Evolutionary conservation across 2,329 filamentous ascomycete species (phyloP), one percentile per base, ranked within the genome.

Genomic region (Aspergillus novofumigatus): DNA sequence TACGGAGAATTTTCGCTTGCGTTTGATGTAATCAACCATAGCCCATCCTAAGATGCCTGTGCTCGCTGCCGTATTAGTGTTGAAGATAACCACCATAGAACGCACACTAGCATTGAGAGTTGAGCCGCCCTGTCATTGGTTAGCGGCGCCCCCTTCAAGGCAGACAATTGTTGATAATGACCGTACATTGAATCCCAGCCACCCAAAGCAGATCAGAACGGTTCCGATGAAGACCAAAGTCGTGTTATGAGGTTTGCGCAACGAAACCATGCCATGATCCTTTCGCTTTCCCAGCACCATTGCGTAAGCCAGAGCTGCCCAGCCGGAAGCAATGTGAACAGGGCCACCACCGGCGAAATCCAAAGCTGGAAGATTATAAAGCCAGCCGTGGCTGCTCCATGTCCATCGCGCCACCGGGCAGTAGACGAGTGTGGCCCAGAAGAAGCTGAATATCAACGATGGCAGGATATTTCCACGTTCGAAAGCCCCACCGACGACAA

Each of bases 321-420:
- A 86, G 38, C 88, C 88, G 1, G 86, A 89, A 21, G 86, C 83
- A 67, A 91, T 88, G 74, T 91, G 88, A 21, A 91, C 88, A 41
- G 88, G 88, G 11, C 87, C 88, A 49, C 87, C 88, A 48, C 88
- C 89, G 35, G 89, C 88, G 65, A 90, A 91, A 72, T 91, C 88
- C 64, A 90, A 83, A 26, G 86, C 83, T 50, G 86, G 86, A 45
- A 91, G 81, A 21, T 82, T 81, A 73, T 81, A 86, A 28, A 89
- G 80, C 87, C 88, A 91, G 49, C 88, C 88, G 60, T 85, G 86
- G 52, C 80, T 76, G 73, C 90, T 91, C 89, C 88, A 91, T 49
- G 88, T 90, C 83, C 88, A 90, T 75, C 88, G 89, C 49, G 88
- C 88, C 59, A 91, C 83, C 21, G 86, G 86, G 66, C 88, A 86